These are phyloP conservation scores for Primulina huaijiensis DNA, from an alignment of 257 asterid genomes.

Conservation along the genomic window DNA sequence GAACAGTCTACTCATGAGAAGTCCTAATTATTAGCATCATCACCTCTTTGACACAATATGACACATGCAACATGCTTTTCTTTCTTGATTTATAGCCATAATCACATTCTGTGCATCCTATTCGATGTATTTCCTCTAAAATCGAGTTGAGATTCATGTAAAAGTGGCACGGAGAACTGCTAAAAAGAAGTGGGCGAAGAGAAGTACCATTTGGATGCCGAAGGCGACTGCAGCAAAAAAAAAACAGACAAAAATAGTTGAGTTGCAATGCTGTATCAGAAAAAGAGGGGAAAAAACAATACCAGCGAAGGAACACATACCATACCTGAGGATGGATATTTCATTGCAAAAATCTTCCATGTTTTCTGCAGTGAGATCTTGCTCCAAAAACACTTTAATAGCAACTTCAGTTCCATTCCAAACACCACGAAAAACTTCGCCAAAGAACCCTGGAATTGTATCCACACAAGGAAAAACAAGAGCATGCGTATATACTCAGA, in stretches of 20 bases:
- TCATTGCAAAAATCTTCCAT: constrained; percentile 99
- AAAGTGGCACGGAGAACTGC: constrained; percentile 5
- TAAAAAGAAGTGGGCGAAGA: constrained; percentile 27
- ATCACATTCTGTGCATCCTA: neutral
- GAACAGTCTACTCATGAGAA: neutral
- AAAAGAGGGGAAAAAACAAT: constrained; percentile 1
- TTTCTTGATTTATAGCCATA: neutral
- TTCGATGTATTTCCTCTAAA: constrained; percentile 7
- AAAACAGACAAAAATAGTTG: constrained; percentile 28
- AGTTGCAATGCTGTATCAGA: constrained; percentile 36
- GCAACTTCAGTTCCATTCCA: constrained; percentile 99
- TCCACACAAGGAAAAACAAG: neutral
- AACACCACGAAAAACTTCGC: constrained; percentile 96
- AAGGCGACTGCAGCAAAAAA: constrained; percentile 70
- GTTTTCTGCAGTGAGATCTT: constrained; percentile 96
- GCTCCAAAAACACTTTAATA: constrained; percentile 93
- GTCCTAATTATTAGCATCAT: neutral
- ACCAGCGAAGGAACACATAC: constrained; percentile 9
- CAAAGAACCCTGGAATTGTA: constrained; percentile 73
- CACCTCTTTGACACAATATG: neutral
- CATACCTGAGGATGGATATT: constrained; percentile 86
- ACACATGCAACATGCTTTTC: neutral
- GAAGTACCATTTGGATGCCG: constrained; percentile 95
- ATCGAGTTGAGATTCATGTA: constrained; percentile 8
- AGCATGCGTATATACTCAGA: constrained; percentile 8